Evolutionary conservation across 169 alveolate species (phyloP).

Genomic region (Eimeria praecox): DNA sequence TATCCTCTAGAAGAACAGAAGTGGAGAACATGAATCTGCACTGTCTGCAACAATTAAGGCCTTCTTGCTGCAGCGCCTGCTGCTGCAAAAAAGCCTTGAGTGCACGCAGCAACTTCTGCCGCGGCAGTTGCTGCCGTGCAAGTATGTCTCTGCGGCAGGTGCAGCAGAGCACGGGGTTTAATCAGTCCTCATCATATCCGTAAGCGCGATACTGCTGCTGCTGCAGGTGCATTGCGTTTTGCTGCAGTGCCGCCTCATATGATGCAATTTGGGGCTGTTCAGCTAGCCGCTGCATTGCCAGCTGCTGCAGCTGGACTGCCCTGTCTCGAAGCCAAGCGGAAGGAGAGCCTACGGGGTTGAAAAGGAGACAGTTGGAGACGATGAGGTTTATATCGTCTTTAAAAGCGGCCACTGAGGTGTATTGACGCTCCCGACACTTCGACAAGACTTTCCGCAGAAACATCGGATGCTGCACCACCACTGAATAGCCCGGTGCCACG

Average conservation of each 20-base stretch:
- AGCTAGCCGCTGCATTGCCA: constrained; percentile 47
- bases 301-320: constrained; percentile 73
- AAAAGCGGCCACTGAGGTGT: constrained; percentile 86
- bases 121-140: not conserved
- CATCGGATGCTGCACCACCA: constrained; percentile 90
- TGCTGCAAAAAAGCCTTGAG: too few species aligned
- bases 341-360: constrained; percentile 87
- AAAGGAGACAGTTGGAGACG: constrained; percentile 90
- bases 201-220: constrained; percentile 10
- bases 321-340: constrained; percentile 83
- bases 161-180: not conserved
- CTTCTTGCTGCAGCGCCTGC: not conserved
- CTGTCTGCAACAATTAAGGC: not conserved
- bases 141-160: not conserved
- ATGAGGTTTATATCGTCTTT: constrained; percentile 88
- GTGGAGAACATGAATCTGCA: not conserved
- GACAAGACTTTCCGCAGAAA: constrained; percentile 88
- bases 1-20: not conserved
- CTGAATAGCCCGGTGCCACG: constrained; percentile 91
- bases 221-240: constrained; percentile 27
- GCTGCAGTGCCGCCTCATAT: constrained; percentile 65
- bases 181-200: constrained; percentile 29
- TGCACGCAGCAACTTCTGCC: not conserved
- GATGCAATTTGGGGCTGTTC: constrained; percentile 64
- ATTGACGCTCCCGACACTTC: constrained; percentile 89